phyloP scores from a whole-genome alignment of 805 yeast genomes.

The Tetrapisispora iriomotensis region DNA sequence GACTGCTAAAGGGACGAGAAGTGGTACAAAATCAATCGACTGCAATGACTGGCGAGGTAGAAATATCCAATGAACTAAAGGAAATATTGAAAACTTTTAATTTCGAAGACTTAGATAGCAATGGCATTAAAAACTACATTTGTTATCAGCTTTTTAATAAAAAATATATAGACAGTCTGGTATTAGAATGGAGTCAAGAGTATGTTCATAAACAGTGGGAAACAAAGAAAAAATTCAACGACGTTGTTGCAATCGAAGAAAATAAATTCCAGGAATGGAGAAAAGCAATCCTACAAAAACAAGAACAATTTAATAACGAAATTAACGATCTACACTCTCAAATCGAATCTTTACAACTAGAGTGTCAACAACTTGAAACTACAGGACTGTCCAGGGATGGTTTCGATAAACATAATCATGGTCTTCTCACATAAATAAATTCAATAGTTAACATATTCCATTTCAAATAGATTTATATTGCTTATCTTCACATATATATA shows the following conservation, averaged over 20 bases:
- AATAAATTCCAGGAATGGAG: conserved; percentile 55
- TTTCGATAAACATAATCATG: background rate
- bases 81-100: conserved; percentile 9
- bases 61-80: conserved; percentile 5
- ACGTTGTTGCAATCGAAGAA: conserved; percentile 41
- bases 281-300: conserved; percentile 42
- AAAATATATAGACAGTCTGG: conserved; percentile 31
- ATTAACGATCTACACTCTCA: conserved; percentile 36
- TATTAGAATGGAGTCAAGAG: conserved; percentile 38
- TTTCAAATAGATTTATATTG: no score
- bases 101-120: conserved; percentile 22
- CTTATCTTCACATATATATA: no score
- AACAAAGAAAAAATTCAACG: conserved; percentile 36
- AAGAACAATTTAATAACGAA: conserved; percentile 45
- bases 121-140: conserved; percentile 32
- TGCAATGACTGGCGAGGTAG: background rate
- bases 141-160: conserved; percentile 32
- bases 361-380: conserved; percentile 17
- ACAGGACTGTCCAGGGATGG: background rate
- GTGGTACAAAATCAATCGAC: conserved; percentile 5
- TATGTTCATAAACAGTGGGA: conserved; percentile 36
- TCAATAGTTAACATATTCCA: background rate
- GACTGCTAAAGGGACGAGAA: conserved; percentile 28
- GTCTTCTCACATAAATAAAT: background rate
- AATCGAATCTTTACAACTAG: conserved; percentile 31